These are phyloP conservation scores for Fusarium miscanthi DNA, from an alignment of 2,329 filamentous ascomycete genomes.

Conservation along the genomic window DNA sequence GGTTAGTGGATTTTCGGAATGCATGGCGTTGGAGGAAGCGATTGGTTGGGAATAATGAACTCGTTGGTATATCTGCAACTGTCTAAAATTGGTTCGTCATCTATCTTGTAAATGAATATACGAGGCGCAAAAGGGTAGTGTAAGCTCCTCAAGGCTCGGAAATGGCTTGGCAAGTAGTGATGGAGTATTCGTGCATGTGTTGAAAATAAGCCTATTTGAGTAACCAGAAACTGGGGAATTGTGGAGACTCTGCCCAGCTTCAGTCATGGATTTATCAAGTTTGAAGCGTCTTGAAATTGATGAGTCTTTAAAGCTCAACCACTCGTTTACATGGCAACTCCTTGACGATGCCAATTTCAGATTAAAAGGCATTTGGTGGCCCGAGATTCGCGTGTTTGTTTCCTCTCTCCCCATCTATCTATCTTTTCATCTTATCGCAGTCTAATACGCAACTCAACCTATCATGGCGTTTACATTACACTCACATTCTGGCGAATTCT, in stretches of 20 bases:
- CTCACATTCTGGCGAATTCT: conserved; percentile 98
- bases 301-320: conserved; percentile 14
- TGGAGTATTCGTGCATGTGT: background rate
- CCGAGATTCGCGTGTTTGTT: background rate
- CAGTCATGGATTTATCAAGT: conserved; percentile 6
- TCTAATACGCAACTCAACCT: background rate
- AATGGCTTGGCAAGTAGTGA: background rate
- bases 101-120: background rate
- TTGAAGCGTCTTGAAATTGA: conserved; percentile 8
- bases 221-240: conserved; percentile 9
- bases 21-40: conserved; percentile 35
- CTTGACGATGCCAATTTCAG: background rate
- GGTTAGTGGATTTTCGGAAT: conserved; percentile 8
- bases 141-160: background rate
- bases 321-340: background rate
- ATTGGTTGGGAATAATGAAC: conserved; percentile 5
- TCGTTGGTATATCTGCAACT: background rate
- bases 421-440: background rate
- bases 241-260: conserved; percentile 13
- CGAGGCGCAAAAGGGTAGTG: background rate
- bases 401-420: background rate
- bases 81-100: background rate
- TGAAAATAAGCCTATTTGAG: conserved; percentile 2
- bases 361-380: background rate
- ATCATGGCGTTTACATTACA: conserved; percentile 97